A percentile compares a stretch with the other conserved stretches of the same genome.
Conservation (phyloP, 1,139 yeast genomes). For the Geotrichum phurueaensis region DNA sequence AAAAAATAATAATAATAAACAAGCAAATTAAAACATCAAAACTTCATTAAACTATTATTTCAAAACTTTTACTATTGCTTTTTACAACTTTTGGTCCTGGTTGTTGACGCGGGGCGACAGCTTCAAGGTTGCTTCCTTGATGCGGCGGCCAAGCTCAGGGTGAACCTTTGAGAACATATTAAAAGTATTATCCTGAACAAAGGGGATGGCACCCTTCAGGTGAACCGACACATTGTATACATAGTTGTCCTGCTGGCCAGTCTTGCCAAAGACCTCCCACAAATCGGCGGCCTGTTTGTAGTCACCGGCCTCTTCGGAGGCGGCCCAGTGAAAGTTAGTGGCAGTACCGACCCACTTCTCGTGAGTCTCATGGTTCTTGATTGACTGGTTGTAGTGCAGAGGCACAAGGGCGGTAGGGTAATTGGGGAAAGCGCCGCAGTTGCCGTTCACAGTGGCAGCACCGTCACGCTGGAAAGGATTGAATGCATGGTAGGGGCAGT, state of each 20-base stretch:
- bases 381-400: slow-evolving; percentile 41
- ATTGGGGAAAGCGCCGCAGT: slow-evolving; percentile 80
- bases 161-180: slow-evolving; percentile 72
- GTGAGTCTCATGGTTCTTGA: slow-evolving; percentile 51
- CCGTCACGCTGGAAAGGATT: slow-evolving; percentile 70
- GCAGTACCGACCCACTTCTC: slow-evolving; percentile 90
- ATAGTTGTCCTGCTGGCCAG: slow-evolving; percentile 65
- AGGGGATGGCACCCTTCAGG: slow-evolving; percentile 60
- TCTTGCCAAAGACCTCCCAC: slow-evolving; percentile 68
- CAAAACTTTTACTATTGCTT: background rate
- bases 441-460: slow-evolving; percentile 66
- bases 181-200: slow-evolving; percentile 73
- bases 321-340: slow-evolving; percentile 80
- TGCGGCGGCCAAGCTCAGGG: slow-evolving; percentile 53
- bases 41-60: background rate
- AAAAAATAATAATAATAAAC: background rate
- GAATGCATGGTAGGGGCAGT: slow-evolving; percentile 42
- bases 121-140: slow-evolving; percentile 40
- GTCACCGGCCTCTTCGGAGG: slow-evolving; percentile 56
- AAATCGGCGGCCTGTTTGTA: slow-evolving; percentile 59
- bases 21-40: background rate
- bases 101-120: slow-evolving; percentile 2
- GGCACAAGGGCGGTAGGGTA: slow-evolving; percentile 44
- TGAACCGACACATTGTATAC: slow-evolving; percentile 82
- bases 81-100: slow-evolving; percentile 2